Base-by-base conservation (phyloP, 1,284 basidiomycete species). In the Trametes pubescens region DNA sequence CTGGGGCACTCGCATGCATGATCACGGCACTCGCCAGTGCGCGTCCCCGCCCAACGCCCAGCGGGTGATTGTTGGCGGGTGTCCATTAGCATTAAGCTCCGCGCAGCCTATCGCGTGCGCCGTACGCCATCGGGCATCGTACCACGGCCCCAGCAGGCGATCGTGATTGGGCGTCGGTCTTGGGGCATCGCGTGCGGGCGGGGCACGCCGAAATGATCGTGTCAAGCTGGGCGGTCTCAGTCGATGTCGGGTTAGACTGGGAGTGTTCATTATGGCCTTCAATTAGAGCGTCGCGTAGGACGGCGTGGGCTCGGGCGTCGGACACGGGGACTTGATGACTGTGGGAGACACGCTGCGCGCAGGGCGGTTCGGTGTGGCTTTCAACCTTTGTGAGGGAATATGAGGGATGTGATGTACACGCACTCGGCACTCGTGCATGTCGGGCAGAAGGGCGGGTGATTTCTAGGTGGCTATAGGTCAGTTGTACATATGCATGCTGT, bases 81-180 rank as follows among this genome's bases (percentile, higher is more conserved):
- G 53, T n/a, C 55, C 55, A n/a, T 48, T 57, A 57, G 44, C 55
- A 48, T 57, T 48, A 57, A 37, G 44, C 55, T 57, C 46, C 29
- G 44, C 34, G 55, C 55, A 32, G 55, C 55, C 55, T 57, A 57
- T 57, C 34, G 55, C 44, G 44, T 47, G 32, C 55, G 44, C 24
- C 53, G 53, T n/a, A 14, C 26, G 46, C 46, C 46, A 22, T 44
- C 43, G 43, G 43, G 43, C 44, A 24, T 47, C 44, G 26, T 4
- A 18, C 47, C 47, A 21, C 24, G 3, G 13, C 14, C 49, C 29
- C 29, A 26, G 16, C 16, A 14, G 29, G 49, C 49, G 49, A 51
- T 34, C 49, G 18, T 51, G 29, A 51, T 47, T 51, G 49, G 14
- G 49, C n/a, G 49, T 32, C 29, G 29, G 29, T 8, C 46, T n/a